phyloP scores from a whole-genome alignment of 2,329 filamentous ascomycete species.

The Uncinocarpus reesii region DNA sequence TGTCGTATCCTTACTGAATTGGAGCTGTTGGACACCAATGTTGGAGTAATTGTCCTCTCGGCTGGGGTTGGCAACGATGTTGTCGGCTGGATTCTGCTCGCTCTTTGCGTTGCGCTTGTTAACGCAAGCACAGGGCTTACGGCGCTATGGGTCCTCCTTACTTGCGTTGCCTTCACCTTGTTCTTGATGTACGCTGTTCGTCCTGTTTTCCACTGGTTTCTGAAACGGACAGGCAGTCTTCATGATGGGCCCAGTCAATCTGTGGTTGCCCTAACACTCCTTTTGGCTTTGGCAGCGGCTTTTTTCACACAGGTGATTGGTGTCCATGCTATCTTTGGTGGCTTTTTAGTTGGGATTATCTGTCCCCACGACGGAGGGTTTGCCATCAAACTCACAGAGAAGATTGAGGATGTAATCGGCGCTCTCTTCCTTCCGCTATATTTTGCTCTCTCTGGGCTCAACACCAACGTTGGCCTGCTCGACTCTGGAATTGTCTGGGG shows the following conservation, averaged over 20 bases:
- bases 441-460: slow-evolving; percentile 83
- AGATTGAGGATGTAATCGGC: slow-evolving; percentile 82
- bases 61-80: slow-evolving; percentile 91
- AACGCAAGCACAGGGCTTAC: slow-evolving; percentile 75
- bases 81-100: slow-evolving; percentile 80
- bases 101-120: slow-evolving; percentile 83
- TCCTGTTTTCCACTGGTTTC: slow-evolving; percentile 62
- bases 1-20: slow-evolving; percentile 89
- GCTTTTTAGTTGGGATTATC: slow-evolving; percentile 79
- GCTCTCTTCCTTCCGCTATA: slow-evolving; percentile 81
- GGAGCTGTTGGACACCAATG: slow-evolving; percentile 53
- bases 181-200: slow-evolving; percentile 64
- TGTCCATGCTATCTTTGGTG: slow-evolving; percentile 88
- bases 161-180: slow-evolving; percentile 62
- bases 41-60: slow-evolving; percentile 68
- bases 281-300: slow-evolving; percentile 66
- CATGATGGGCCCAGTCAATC: slow-evolving; percentile 81
- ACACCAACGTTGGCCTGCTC: slow-evolving; percentile 75
- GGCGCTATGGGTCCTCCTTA: slow-evolving; percentile 74
- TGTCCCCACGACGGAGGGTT: slow-evolving; percentile 55
- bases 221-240: slow-evolving; percentile 64
- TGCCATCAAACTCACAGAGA: slow-evolving; percentile 78
- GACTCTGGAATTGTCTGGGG: slow-evolving; percentile 76
- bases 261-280: slow-evolving; percentile 69
- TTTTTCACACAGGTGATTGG: slow-evolving; percentile 89